phyloP scores from a whole-genome alignment of 306 rosid species.

The Citrullus colocynthis region DNA sequence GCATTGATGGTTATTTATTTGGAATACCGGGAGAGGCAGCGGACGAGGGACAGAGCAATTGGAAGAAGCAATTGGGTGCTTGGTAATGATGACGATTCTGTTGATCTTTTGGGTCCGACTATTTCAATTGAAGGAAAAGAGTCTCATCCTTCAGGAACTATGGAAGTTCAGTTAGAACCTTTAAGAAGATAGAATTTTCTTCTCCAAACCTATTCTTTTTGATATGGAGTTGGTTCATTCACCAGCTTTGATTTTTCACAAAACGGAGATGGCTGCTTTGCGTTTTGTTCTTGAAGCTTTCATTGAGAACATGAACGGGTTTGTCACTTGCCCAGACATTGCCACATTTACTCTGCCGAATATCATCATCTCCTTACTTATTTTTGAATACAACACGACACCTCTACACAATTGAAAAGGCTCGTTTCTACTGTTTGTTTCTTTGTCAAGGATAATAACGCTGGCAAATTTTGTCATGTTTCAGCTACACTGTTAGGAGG shows the following conservation, averaged over 20 bases:
- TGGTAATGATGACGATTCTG: slow-evolving; percentile 77
- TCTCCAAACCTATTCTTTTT: neutral
- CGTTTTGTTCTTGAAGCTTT: slow-evolving; percentile 1
- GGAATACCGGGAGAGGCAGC: slow-evolving; percentile 40
- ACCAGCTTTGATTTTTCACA: neutral
- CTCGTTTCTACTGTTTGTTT: neutral
- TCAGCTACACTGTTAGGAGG: slow-evolving; percentile 2
- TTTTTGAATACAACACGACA: neutral
- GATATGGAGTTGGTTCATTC: slow-evolving; percentile 1
- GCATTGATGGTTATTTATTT: slow-evolving; percentile 43
- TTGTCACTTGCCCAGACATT: neutral
- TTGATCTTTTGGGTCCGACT: slow-evolving; percentile 54
- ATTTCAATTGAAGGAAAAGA: slow-evolving; percentile 31
- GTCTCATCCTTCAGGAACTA: slow-evolving; percentile 32
- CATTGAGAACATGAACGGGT: neutral
- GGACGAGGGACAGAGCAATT: slow-evolving; percentile 22
- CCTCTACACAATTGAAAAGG: neutral
- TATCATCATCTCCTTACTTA: neutral
- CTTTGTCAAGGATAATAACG: neutral
- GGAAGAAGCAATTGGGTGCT: slow-evolving; percentile 88
- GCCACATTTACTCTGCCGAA: neutral
- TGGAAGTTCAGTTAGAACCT: slow-evolving; percentile 94
- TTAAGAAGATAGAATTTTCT: neutral
- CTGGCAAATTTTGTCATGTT: slow-evolving; percentile 1
- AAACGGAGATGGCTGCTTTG: neutral